Percentiles rank a stretch among this genome's conserved stretches.
phyloP scores from a whole-genome alignment of 2,329 filamentous ascomycete genomes.

The Bimuria novae-zelandiae region DNA sequence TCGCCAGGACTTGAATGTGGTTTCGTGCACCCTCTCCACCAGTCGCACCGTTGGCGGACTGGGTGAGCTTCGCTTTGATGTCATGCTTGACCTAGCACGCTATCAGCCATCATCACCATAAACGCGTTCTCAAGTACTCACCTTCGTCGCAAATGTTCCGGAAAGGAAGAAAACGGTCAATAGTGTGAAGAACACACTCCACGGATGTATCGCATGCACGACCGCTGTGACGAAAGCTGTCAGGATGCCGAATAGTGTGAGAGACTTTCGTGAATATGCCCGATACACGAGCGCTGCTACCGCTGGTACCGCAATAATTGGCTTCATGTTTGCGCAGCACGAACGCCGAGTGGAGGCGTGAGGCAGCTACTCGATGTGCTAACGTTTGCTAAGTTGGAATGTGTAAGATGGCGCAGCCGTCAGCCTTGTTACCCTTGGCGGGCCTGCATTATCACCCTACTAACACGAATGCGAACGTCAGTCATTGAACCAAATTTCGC shows the following conservation, averaged over 20 bases:
- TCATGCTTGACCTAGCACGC: conserved; percentile 75
- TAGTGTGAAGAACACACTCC: conserved; percentile 86
- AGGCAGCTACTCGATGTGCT: not conserved
- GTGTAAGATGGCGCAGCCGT: too few relatives aligned
- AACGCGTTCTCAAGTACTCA: conserved; percentile 40
- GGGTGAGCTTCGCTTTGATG: conserved; percentile 79
- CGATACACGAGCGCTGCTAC: conserved; percentile 46
- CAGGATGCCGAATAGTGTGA: conserved; percentile 77
- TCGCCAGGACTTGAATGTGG: conserved; percentile 87
- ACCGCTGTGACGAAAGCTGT: conserved; percentile 74
- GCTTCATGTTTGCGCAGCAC: conserved; percentile 31
- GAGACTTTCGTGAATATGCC: conserved; percentile 56
- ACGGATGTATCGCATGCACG: conserved; percentile 88
- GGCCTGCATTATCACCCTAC: too few relatives aligned
- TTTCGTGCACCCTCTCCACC: conserved; percentile 84
- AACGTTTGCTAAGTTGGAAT: too few relatives aligned
- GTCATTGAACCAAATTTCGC: too few relatives aligned
- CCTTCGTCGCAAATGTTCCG: conserved; percentile 83
- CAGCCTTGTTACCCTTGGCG: too few relatives aligned
- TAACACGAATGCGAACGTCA: too few relatives aligned
- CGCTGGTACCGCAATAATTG: conserved; percentile 37
- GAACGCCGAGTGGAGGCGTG: conserved; percentile 5
- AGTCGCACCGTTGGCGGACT: conserved; percentile 71
- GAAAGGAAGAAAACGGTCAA: conserved; percentile 84
- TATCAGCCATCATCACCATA: conserved; percentile 3